phyloP scores from a whole-genome alignment of 2,329 filamentous ascomycete species.

The Fusarium irregulare region DNA sequence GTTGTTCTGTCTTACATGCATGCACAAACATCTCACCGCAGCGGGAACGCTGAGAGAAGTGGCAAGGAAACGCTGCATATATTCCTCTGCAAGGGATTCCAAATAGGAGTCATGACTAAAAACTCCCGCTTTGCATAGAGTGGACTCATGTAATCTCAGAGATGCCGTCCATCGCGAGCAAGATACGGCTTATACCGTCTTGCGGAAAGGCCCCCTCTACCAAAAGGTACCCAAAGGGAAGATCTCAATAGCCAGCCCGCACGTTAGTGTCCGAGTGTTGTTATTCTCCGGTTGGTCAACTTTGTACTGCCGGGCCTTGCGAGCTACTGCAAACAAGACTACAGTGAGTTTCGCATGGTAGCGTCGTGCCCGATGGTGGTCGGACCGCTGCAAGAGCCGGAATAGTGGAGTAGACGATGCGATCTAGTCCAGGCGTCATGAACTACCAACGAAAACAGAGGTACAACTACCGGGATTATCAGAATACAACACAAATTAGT shows the following conservation, averaged over 20 bases:
- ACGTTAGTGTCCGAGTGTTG: slow-evolving; percentile 18
- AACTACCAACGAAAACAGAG: background rate
- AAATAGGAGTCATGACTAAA: background rate
- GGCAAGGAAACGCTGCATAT: background rate
- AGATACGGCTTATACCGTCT: background rate
- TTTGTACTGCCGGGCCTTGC: too few relatives aligned
- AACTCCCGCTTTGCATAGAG: background rate
- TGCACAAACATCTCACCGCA: background rate
- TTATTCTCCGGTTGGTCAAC: slow-evolving; percentile 30
- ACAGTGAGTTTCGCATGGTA: background rate
- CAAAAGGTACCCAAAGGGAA: background rate
- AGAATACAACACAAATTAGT: background rate
- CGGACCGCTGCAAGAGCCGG: slow-evolving; percentile 3
- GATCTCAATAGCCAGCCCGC: slow-evolving; percentile 41
- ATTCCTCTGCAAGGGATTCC: slow-evolving; percentile 11
- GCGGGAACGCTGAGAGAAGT: background rate
- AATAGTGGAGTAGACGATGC: background rate
- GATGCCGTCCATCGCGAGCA: background rate
- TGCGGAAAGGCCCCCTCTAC: too few relatives aligned
- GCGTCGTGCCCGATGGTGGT: slow-evolving; percentile 1
- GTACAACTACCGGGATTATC: background rate
- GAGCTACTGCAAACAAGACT: background rate
- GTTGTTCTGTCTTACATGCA: background rate
- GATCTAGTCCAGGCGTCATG: background rate
- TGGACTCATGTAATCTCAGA: background rate